phyloP scores from a whole-genome alignment of 1,284 basidiomycete species.

The Caloboletus inedulis region DNA sequence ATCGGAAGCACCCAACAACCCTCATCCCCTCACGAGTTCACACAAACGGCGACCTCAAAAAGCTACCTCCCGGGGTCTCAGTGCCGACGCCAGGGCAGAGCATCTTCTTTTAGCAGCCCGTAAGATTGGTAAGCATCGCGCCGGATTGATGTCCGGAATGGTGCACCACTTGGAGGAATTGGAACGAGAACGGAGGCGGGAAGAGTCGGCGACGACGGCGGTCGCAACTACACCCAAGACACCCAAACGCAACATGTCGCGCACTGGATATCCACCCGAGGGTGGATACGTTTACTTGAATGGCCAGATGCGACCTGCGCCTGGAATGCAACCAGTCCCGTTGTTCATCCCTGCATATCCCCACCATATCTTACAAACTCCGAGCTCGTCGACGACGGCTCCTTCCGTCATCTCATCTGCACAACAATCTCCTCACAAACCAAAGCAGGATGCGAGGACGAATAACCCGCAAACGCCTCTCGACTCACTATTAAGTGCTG shows the following conservation, averaged over 20 bases:
- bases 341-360: slow-evolving; percentile 32
- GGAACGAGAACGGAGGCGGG: slow-evolving; percentile 26
- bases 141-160: slow-evolving; percentile 39
- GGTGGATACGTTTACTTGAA: slow-evolving; percentile 31
- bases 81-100: slow-evolving; percentile 47
- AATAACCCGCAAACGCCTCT: slow-evolving; percentile 38
- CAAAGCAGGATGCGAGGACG: slow-evolving; percentile 13
- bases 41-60: slow-evolving; percentile 30
- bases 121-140: slow-evolving; percentile 44
- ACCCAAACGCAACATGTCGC: slow-evolving; percentile 27
- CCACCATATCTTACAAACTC: slow-evolving; percentile 29
- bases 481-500: slow-evolving; percentile 59
- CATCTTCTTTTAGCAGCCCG: slow-evolving; percentile 49
- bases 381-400: slow-evolving; percentile 32
- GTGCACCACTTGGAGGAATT: slow-evolving; percentile 27
- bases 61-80: slow-evolving; percentile 20
- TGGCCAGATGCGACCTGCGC: slow-evolving; percentile 22
- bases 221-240: slow-evolving; percentile 31
- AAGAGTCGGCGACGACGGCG: slow-evolving; percentile 25
- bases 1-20: slow-evolving; percentile 16
- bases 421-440: slow-evolving; percentile 20
- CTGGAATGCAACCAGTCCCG: slow-evolving; percentile 29
- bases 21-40: slow-evolving; percentile 5
- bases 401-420: slow-evolving; percentile 27
- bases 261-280: slow-evolving; percentile 16